These are phyloP conservation scores for sorghum (Sorghum bicolor) DNA, from an alignment of 176 grass and related monocot species.

Conservation along the genomic window DNA sequence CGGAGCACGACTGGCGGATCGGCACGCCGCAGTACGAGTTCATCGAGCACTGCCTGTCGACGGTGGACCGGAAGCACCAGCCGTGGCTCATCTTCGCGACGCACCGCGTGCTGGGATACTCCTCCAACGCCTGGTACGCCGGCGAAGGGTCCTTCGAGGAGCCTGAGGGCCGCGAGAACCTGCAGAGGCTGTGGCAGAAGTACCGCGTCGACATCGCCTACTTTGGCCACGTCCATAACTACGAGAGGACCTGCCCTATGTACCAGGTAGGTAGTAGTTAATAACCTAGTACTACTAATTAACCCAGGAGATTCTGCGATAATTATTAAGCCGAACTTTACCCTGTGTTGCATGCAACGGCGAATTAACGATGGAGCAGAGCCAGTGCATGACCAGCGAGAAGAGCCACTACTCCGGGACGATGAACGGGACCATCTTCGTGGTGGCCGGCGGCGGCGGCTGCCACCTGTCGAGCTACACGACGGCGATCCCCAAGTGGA, in stretches of 20 bases:
- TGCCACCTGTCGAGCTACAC: conserved; percentile 55
- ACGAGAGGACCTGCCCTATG: conserved; percentile 75
- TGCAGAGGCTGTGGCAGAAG: conserved; percentile 78
- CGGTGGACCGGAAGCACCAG: conserved; percentile 86
- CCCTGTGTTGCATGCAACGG: too few relatives aligned
- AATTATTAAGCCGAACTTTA: too few relatives aligned
- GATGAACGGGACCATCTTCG: conserved; percentile 82
- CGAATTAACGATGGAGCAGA: background rate
- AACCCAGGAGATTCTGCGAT: too few relatives aligned
- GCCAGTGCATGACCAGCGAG: conserved; percentile 56
- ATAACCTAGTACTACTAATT: too few relatives aligned
- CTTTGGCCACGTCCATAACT: conserved; percentile 88
- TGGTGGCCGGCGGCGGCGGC: conserved; percentile 69
- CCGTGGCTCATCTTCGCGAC: conserved; percentile 79
- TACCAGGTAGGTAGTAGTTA: conserved; percentile 65
- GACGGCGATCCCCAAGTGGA: conserved; percentile 54
- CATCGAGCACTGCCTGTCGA: conserved; percentile 74
- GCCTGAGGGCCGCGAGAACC: conserved; percentile 75
- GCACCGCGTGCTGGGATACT: conserved; percentile 86
- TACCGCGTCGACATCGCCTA: conserved; percentile 78
- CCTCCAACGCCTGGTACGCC: conserved; percentile 54
- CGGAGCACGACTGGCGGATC: conserved; percentile 84
- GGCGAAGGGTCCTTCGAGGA: conserved; percentile 66
- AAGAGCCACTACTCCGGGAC: conserved; percentile 53
- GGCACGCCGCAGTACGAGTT: conserved; percentile 67